A percentile compares a stretch with the other conserved stretches of the same genome.
phyloP scores from a whole-genome alignment of 306 rosid genomes.

The Cicer chorassanicum region DNA sequence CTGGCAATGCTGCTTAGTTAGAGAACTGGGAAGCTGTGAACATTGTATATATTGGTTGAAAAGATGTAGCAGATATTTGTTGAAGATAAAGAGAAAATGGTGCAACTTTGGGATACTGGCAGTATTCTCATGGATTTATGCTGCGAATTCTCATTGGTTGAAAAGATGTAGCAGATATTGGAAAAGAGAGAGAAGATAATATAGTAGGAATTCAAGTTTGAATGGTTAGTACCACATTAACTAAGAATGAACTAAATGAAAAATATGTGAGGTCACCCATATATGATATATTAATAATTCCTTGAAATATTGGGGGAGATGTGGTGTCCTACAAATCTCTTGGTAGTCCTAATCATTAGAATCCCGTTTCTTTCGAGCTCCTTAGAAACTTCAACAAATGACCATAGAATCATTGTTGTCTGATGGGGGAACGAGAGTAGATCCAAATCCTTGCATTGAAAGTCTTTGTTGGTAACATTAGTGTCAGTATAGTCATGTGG shows the following conservation, averaged over 20 bases:
- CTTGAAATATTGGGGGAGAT: neutral
- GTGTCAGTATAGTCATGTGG: neutral
- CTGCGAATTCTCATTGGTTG: constrained; percentile 10
- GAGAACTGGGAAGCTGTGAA: constrained; percentile 24
- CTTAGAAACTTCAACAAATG: neutral
- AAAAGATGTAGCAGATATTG: constrained; percentile 1
- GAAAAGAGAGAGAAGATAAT: neutral
- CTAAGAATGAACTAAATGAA: neutral
- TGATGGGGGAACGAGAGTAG: neutral
- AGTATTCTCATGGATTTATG: constrained; percentile 9
- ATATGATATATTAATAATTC: neutral
- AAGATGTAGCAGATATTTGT: too few species aligned
- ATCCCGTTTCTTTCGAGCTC: neutral
- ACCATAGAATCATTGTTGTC: neutral
- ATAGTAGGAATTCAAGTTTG: neutral
- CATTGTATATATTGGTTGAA: constrained; percentile 13
- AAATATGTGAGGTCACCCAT: neutral
- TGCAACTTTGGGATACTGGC: neutral
- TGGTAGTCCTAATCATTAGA: neutral
- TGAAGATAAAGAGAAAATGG: neutral
- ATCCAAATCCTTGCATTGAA: neutral
- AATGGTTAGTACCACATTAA: neutral
- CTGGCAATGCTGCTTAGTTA: constrained; percentile 34
- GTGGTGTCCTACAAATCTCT: neutral
- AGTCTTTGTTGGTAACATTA: neutral